A percentile compares a stretch with the other conserved stretches of the same genome.
phyloP scores from a whole-genome alignment of 306 rosid genomes.

The Ziziphus jujuba region DNA sequence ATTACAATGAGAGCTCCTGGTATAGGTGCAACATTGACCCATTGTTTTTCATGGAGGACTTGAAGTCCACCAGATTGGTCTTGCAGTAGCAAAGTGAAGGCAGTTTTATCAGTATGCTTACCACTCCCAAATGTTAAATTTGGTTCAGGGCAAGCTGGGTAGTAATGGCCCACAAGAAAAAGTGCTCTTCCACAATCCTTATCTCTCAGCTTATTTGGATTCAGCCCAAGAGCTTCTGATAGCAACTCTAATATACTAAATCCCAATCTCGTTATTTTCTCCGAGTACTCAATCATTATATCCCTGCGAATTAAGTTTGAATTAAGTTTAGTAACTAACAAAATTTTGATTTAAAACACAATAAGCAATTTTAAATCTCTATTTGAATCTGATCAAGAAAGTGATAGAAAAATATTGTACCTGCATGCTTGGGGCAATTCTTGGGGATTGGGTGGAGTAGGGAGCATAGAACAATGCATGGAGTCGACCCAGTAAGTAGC shows the following conservation, averaged over 20 bases:
- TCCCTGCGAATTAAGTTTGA: no score
- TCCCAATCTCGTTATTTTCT: neutral
- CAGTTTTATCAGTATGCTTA: slow-evolving; percentile 24
- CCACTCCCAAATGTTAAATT: slow-evolving; percentile 23
- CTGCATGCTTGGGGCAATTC: neutral
- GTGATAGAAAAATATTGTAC: neutral
- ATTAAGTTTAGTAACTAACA: no score
- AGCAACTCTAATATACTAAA: slow-evolving; percentile 21
- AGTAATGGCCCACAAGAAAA: slow-evolving; percentile 21
- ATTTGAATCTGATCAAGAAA: no score
- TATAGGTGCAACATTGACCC: slow-evolving; percentile 33
- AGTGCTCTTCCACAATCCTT: slow-evolving; percentile 32
- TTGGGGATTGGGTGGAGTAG: neutral
- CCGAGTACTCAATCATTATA: slow-evolving; percentile 2
- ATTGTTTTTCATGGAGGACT: slow-evolving; percentile 16
- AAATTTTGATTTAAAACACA: no score
- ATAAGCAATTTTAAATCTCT: no score
- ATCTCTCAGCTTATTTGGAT: slow-evolving; percentile 13
- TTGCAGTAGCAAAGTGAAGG: slow-evolving; percentile 39
- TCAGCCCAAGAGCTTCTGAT: slow-evolving; percentile 35
- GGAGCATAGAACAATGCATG: neutral
- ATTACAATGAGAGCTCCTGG: slow-evolving; percentile 32
- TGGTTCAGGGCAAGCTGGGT: slow-evolving; percentile 48
- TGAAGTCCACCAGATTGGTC: slow-evolving; percentile 49
- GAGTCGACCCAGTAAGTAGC: neutral